phyloP scores from a whole-genome alignment of 192 early-diverging fungal species.

The Dispira parvispora region DNA sequence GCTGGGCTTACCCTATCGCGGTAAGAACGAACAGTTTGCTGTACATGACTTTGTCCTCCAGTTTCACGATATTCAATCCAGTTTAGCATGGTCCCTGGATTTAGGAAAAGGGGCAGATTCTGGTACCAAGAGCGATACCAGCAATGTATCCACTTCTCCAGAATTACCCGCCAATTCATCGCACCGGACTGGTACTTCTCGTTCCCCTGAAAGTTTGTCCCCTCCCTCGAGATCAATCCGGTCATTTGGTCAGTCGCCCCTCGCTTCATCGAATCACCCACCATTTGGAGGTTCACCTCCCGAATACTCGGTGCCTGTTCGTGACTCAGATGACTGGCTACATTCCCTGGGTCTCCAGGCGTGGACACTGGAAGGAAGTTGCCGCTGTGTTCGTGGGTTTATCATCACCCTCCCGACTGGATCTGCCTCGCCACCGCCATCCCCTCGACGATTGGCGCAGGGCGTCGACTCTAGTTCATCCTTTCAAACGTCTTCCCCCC shows the following conservation, averaged over 20 bases:
- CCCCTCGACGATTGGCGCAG: background rate
- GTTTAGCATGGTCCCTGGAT: background rate
- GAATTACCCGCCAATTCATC: background rate
- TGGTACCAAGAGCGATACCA: background rate
- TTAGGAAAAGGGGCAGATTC: background rate
- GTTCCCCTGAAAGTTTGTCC: background rate
- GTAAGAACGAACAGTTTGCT: background rate
- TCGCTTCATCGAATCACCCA: background rate
- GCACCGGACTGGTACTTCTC: background rate
- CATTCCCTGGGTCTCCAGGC: background rate
- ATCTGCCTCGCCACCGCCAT: constrained; percentile 11
- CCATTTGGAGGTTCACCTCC: too few species aligned
- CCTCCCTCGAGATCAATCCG: background rate
- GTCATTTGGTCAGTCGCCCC: background rate
- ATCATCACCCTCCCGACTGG: background rate
- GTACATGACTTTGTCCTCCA: constrained; percentile 6
- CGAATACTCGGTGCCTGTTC: background rate
- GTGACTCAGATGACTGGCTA: background rate
- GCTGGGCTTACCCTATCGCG: constrained; percentile 3
- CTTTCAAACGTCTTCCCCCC: background rate
- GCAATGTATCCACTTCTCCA: background rate
- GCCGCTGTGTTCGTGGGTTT: background rate
- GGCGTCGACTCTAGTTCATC: too few species aligned
- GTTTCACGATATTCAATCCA: background rate
- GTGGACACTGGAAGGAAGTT: background rate